phyloP scores from a whole-genome alignment of 2,329 filamentous ascomycete species.

The Stemphylium vesicarium region DNA sequence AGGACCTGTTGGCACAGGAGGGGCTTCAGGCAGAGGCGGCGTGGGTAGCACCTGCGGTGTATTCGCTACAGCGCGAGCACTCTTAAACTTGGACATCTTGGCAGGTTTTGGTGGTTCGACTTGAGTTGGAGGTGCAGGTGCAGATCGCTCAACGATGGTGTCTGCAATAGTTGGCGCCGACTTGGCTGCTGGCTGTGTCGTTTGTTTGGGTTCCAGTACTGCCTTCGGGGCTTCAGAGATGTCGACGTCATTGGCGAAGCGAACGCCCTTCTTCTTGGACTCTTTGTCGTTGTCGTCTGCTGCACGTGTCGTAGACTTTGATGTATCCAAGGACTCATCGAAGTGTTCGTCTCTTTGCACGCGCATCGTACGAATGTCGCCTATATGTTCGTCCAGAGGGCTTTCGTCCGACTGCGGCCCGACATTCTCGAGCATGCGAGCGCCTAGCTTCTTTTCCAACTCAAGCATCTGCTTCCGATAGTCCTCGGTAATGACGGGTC shows the following conservation, averaged over 20 bases:
- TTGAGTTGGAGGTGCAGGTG: constrained; percentile 13
- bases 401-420: constrained; percentile 55
- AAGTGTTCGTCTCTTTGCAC: constrained; percentile 50
- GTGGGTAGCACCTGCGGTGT: constrained; percentile 24
- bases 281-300: constrained; percentile 13
- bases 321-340: constrained; percentile 25
- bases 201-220: constrained; percentile 27
- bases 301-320: constrained; percentile 1
- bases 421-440: constrained; percentile 62
- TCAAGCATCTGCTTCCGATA: constrained; percentile 85
- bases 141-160: constrained; percentile 43
- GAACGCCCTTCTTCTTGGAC: constrained; percentile 70
- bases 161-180: constrained; percentile 41
- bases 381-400: constrained; percentile 55
- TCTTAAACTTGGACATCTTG: constrained; percentile 53
- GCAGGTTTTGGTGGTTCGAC: constrained; percentile 30
- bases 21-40: constrained; percentile 31
- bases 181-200: constrained; percentile 1
- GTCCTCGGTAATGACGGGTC: constrained; percentile 70
- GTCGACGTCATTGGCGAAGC: constrained; percentile 78
- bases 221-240: constrained; percentile 61
- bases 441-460: constrained; percentile 77
- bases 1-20: constrained; percentile 49
- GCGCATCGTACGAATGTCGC: constrained; percentile 64
- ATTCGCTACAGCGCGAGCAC: constrained; percentile 31